Evolutionary conservation across 2,329 filamentous ascomycete genomes (phyloP), one percentile per base, ranked within the genome.

Genomic region (Samsoniella hepiali): DNA sequence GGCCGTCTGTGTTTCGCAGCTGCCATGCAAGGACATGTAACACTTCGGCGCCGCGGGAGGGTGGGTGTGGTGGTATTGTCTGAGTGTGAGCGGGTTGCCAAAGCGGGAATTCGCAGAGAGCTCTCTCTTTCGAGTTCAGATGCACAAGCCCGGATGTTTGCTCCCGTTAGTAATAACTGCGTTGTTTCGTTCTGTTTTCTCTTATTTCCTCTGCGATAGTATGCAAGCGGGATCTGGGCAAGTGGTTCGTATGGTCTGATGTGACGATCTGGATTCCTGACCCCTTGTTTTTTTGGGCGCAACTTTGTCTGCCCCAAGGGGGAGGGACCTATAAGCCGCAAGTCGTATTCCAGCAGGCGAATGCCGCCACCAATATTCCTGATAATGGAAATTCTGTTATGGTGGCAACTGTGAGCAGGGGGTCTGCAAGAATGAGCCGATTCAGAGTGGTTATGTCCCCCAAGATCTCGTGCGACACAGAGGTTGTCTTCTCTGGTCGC

Each of bases 61-160:
- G 57, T 10, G n/a, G 13, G 38, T 36, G 58, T 22, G 38, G 58
- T 44, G 47, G 49, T 61, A 29, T 54, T 42, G 58, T 31, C 22
- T 55, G 27, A 42, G 17, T 38, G 22, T 27, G 49, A 42, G 49
- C 38, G 49, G 49, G 3, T 36, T 61, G 47, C 38, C 27, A 38
- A 53, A 13, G 58, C 34, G n/a, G 34, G 15, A 49, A 29, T 22
- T 51, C 15, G 45, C 32, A 42, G 5, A 40, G 34, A 22, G 22
- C 22, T 22, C 22, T 1, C n/a, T 17, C 15, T 58, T 13, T n/a
- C 22, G 6, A 42, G 27, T 40, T 15, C 8, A 32, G 36, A 53
- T 17, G 38, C 38, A 53, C 47, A 27, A 42, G 27, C 47, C 3
- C 38, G 29, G 29, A n/a, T 32, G 34, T 22, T 34, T 31, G 34